phyloP scores from a whole-genome alignment of 2,329 filamentous ascomycete genomes.

The Daldinia sp. region DNA sequence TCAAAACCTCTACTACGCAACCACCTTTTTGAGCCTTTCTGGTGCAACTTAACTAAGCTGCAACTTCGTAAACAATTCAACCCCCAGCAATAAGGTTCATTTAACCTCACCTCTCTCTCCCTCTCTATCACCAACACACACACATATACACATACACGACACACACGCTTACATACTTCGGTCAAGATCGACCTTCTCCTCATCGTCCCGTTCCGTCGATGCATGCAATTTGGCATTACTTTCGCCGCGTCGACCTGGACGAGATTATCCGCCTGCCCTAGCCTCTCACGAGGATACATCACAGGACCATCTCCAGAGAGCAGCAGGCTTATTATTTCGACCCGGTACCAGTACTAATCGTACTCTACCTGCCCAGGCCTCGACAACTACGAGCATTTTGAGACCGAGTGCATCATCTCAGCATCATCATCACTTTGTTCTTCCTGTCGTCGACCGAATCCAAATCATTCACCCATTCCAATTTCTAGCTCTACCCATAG shows the following conservation, averaged over 20 bases:
- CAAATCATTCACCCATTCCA: slow-evolving; percentile 34
- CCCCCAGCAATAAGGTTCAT: slow-evolving; percentile 29
- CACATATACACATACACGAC: neutral
- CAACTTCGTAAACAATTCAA: slow-evolving; percentile 33
- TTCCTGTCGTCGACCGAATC: slow-evolving; percentile 30
- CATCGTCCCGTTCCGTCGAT: slow-evolving; percentile 34
- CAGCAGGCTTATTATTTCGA: slow-evolving; percentile 39
- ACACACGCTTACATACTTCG: neutral
- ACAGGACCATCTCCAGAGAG: slow-evolving; percentile 40
- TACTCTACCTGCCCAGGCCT: slow-evolving; percentile 8
- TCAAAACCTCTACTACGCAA: slow-evolving; percentile 33
- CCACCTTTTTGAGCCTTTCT: slow-evolving; percentile 29
- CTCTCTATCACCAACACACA: neutral
- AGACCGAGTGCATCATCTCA: slow-evolving; percentile 10
- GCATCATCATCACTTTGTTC: slow-evolving; percentile 19
- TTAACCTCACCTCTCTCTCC: slow-evolving; percentile 22
- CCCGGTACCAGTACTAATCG: slow-evolving; percentile 24
- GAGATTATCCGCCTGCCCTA: slow-evolving; percentile 34
- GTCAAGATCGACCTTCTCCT: slow-evolving; percentile 10
- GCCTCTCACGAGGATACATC: slow-evolving; percentile 42
- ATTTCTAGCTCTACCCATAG: slow-evolving; percentile 40
- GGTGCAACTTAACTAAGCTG: slow-evolving; percentile 30
- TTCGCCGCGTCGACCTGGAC: slow-evolving; percentile 36
- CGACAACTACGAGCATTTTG: slow-evolving; percentile 20
- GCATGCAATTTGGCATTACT: slow-evolving; percentile 31